Evolutionary conservation across 805 yeast genomes (phyloP).

Genomic region (Maudiozyma turicensis): DNA sequence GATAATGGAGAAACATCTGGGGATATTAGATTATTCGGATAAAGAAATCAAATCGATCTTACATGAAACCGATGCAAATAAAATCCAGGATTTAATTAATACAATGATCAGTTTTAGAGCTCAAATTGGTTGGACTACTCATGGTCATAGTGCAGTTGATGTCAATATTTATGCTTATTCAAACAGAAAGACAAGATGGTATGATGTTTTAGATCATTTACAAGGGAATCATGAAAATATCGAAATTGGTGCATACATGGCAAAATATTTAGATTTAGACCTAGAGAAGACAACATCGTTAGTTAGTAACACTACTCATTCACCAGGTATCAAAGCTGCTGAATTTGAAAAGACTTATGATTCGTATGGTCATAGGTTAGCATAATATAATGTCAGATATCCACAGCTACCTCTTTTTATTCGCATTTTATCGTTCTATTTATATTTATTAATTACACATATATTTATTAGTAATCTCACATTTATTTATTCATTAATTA

Average conservation of each 20-base stretch:
- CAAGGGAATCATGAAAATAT: constrained; percentile 81
- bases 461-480: neutral
- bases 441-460: no score
- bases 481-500: neutral
- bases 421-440: neutral
- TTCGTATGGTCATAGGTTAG: constrained; percentile 13
- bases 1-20: constrained; percentile 55
- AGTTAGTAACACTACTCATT: constrained; percentile 42
- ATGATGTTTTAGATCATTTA: constrained; percentile 36
- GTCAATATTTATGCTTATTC: constrained; percentile 83
- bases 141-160: constrained; percentile 94
- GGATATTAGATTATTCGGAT: constrained; percentile 46
- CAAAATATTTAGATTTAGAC: constrained; percentile 37
- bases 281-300: constrained; percentile 40
- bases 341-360: constrained; percentile 7
- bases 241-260: constrained; percentile 74
- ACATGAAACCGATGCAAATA: constrained; percentile 23
- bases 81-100: constrained; percentile 42
- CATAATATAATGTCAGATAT: neutral
- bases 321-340: constrained; percentile 21
- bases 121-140: constrained; percentile 92
- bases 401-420: neutral
- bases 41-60: constrained; percentile 41
- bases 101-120: constrained; percentile 73
- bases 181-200: constrained; percentile 39